These are phyloP conservation scores for Prunus yedoensis DNA, from an alignment of 331 rosid species.

Conservation along the genomic window DNA sequence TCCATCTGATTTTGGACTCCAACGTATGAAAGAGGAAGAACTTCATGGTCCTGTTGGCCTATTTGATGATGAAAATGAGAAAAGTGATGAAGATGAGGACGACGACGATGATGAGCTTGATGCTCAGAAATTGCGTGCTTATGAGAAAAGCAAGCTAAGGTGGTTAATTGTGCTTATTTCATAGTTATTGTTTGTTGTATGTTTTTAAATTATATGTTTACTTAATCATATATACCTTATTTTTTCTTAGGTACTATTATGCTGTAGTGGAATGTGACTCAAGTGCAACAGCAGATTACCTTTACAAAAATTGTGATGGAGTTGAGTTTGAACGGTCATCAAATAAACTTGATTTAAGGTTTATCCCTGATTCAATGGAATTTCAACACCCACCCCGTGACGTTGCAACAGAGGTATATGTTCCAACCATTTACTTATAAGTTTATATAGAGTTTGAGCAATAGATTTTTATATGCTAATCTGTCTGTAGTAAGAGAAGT, in stretches of 20 bases:
- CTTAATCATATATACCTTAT: background rate
- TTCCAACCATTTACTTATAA: background rate
- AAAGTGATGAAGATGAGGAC: conserved; percentile 46
- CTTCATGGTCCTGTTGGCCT: conserved; percentile 73
- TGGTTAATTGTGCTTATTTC: conserved; percentile 15
- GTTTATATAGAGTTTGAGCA: background rate
- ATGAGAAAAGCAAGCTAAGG: conserved; percentile 83
- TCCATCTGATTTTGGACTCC: conserved; percentile 89
- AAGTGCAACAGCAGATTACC: conserved; percentile 63
- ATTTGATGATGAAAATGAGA: conserved; percentile 52
- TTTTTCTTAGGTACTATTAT: conserved; percentile 61
- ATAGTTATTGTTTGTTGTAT: background rate
- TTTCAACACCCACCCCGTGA: conserved; percentile 68
- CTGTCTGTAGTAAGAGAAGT: background rate
- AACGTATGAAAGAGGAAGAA: conserved; percentile 90
- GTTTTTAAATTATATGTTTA: background rate
- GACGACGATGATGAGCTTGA: conserved; percentile 34
- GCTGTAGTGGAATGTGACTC: conserved; percentile 91
- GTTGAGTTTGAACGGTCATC: conserved; percentile 69
- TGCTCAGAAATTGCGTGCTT: conserved; percentile 70
- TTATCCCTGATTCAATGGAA: conserved; percentile 85
- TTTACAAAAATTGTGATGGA: conserved; percentile 79
- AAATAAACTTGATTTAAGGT: conserved; percentile 83
- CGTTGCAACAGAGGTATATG: conserved; percentile 72
- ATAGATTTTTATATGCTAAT: background rate